Base-by-base conservation (phyloP, 176 grass and related monocot genomes). In the Hyparrhenia diplandra region DNA sequence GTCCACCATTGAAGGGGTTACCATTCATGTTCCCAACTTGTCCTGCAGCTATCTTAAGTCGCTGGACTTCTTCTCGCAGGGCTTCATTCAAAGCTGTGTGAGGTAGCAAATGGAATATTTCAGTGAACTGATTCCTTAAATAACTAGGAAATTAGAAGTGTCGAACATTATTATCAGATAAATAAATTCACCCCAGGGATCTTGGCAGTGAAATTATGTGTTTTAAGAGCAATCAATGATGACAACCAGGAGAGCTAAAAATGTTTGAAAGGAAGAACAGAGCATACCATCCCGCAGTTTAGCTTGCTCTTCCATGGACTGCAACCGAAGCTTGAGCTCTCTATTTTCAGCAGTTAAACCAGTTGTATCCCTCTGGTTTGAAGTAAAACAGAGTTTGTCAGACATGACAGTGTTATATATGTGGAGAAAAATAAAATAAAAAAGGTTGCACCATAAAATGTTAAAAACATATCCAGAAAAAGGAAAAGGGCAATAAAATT, bases 281-380 rank as follows among this genome's bases (percentile, higher is more conserved):
- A 52, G 31, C 70, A 73, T 99, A 96, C 97, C 97, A 32, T 99
- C 97, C 29, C 89, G 87, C 37, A 99, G 87, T 88, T 99, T 92
- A 80, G 97, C 93, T 85, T 99, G 97, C 71, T 99, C 90, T 83
- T 96, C 97, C 93, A 96, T 99, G 45, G 97, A 90, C 39, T 95
- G 90, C 76, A 96, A 88, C 24, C 92, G 90, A 45, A 96, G 88
- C 84, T 95, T 99, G 76, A 95, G 87, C 76, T 95, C 96, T 91
- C 96, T 93, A 64, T 99, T 99, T 80, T 99, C 93, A 30, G 97
- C 41, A 74, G 91, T 96, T 57, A 99, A 83, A 85, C 89, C 90
- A 77, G 93, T 88, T 74, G 93, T 93, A 68, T 96, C 97, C 84
- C 93, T 93, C 93, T 99, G 83, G 65, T 88, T 80, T 88, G 69